Base-by-base conservation (phyloP, 2,329 filamentous ascomycete species). In the Pochonia chlamydosporia region DNA sequence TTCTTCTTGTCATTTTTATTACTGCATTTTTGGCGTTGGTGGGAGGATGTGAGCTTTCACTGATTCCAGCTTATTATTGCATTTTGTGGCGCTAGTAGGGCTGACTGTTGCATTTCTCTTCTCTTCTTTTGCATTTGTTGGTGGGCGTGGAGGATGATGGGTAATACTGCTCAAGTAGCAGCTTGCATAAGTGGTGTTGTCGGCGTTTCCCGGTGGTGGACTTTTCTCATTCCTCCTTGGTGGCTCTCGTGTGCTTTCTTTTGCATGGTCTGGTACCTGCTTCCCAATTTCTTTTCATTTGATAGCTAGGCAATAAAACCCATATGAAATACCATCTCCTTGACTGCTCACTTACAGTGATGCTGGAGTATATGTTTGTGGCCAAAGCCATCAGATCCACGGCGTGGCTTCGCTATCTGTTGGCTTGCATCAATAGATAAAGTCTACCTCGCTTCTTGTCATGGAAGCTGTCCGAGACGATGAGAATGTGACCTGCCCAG, bases 21-120 rank as follows among this genome's bases (percentile, higher is more conserved):
- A 23, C 31, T 44, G 42, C 43, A 45, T 47, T 18, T 28, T 31
- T 25, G 50, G 50, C 45, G 50, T 46, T 44, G 50, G 16, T 21
- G 33, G 50, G 16, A 16, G 33, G 31, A 5, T 8, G 26, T 33
- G 43, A 13, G 20, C 11, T 18, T 42, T 16, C 20, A 20, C 11
- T 37, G 13, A 24, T 43, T 47, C 25, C 18, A 13, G 35, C 4
- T 23, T 39, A 23, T 47, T 24, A 25, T 39, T 43, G 40, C 46
- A 47, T 40, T 11, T 4, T 8, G 35, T 31, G 40, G 45, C 31
- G 45, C 40, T 25, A 23, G 24, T 31, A 14, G 25, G 24, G 24
- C 24, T 39, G 18, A 21, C 40, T 31, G n/a, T n/a, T n/a, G n/a
- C n/a, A n/a, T 24, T 4, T 20, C n/a, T 13, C 20, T 16, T n/a